Percentiles rank a stretch among this genome's conserved stretches.
phyloP scores from a whole-genome alignment of 495 filamentous ascomycete species.

The Aspergillus leporis region DNA sequence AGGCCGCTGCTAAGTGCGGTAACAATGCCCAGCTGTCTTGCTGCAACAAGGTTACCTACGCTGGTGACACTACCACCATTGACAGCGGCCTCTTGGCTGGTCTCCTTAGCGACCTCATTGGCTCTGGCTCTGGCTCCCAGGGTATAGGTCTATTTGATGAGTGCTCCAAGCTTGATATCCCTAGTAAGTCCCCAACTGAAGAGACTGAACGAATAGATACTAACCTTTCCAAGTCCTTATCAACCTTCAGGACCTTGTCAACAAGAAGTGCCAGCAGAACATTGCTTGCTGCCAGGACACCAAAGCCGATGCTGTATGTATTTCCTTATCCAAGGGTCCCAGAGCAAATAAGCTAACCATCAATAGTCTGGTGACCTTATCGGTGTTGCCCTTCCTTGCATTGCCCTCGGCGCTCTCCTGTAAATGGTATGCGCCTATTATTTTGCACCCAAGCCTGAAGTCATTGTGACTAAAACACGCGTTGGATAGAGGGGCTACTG shows the following conservation, averaged over 20 bases:
- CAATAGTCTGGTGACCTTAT: slow-evolving; percentile 35
- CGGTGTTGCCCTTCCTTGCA: slow-evolving; percentile 47
- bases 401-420: slow-evolving; percentile 50
- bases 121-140: slow-evolving; percentile 30
- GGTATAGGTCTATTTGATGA: slow-evolving; percentile 41
- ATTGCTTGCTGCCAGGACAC: slow-evolving; percentile 54
- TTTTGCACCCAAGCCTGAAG: no score
- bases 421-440: slow-evolving; percentile 24
- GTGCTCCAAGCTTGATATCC: slow-evolving; percentile 37
- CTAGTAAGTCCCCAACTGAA: slow-evolving; percentile 15
- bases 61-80: slow-evolving; percentile 39
- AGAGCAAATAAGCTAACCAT: slow-evolving; percentile 14
- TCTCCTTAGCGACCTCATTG: slow-evolving; percentile 32
- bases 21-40: slow-evolving; percentile 47
- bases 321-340: neutral
- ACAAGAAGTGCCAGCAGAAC: slow-evolving; percentile 52
- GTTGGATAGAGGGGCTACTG: no score
- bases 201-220: neutral
- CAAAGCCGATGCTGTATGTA: slow-evolving; percentile 36
- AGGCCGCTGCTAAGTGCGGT: slow-evolving; percentile 52
- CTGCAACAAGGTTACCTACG: slow-evolving; percentile 50
- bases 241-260: slow-evolving; percentile 36
- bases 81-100: slow-evolving; percentile 32
- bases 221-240: slow-evolving; percentile 15
- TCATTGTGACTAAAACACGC: no score